These are phyloP conservation scores for Venturia pyrina DNA, from an alignment of 2,329 filamentous ascomycete genomes.

Conservation along the genomic window DNA sequence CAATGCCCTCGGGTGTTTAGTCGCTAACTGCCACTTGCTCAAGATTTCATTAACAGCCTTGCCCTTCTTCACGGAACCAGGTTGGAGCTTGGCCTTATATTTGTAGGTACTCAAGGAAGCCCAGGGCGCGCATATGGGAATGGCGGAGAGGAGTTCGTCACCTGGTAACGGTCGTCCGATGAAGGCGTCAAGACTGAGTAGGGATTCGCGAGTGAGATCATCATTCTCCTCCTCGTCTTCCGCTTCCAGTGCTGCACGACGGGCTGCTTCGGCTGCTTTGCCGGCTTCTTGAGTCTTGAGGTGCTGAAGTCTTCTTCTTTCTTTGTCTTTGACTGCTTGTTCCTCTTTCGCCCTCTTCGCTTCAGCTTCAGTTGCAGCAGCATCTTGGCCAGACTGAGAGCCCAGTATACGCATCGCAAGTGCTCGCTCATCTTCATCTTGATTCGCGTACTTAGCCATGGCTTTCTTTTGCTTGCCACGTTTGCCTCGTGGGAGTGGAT, in stretches of 20 bases:
- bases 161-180: constrained; percentile 69
- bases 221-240: constrained; percentile 49
- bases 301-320: constrained; percentile 72
- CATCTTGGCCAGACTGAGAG: constrained; percentile 55
- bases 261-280: constrained; percentile 61
- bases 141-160: constrained; percentile 66
- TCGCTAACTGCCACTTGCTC: constrained; percentile 65
- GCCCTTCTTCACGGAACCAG: constrained; percentile 81
- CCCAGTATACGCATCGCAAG: constrained; percentile 84
- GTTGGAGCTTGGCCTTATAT: constrained; percentile 92
- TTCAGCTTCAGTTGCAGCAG: constrained; percentile 49
- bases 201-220: constrained; percentile 41
- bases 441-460: constrained; percentile 79
- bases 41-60: constrained; percentile 88
- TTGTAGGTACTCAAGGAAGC: constrained; percentile 61
- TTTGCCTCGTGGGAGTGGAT: constrained; percentile 54
- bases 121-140: constrained; percentile 56
- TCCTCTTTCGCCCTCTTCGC: constrained; percentile 59
- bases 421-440: constrained; percentile 86
- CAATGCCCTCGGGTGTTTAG: constrained; percentile 36
- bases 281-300: constrained; percentile 65
- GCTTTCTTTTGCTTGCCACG: constrained; percentile 77
- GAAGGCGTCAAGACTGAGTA: constrained; percentile 55
- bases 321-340: constrained; percentile 59
- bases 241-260: constrained; percentile 34